Evolutionary conservation across 1,284 basidiomycete species (phyloP).

Genomic region (Ceratobasidium sp.): DNA sequence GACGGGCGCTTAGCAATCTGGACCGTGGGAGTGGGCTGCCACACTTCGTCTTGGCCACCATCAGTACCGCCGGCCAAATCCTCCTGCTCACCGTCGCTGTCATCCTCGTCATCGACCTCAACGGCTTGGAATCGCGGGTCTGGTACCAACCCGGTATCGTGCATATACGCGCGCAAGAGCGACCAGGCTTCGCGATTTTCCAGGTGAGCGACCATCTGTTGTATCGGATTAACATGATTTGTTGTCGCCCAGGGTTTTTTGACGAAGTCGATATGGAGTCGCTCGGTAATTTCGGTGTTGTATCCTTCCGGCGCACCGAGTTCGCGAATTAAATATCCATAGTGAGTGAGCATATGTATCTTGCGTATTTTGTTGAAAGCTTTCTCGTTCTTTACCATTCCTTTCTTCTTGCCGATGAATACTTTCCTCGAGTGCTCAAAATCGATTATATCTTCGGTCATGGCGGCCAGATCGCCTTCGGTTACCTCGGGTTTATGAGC

Average conservation of each 20-base stretch:
- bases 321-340: constrained; percentile 15
- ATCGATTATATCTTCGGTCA: constrained; percentile 40
- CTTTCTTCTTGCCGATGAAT: not conserved
- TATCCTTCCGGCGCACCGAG: constrained; percentile 40
- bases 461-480: constrained; percentile 27
- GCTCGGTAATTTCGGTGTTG: constrained; percentile 45
- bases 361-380: constrained; percentile 28
- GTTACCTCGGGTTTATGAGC: constrained; percentile 11
- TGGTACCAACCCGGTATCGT: not conserved
- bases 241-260: constrained; percentile 42
- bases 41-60: not conserved
- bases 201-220: constrained; percentile 44
- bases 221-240: constrained; percentile 19
- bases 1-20: not conserved
- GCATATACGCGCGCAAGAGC: not conserved
- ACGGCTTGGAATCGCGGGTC: not conserved
- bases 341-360: constrained; percentile 46
- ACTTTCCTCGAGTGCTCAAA: constrained; percentile 50
- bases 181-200: constrained; percentile 3
- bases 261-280: constrained; percentile 44
- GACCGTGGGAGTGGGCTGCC: constrained; percentile 1
- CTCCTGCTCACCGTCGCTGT: not conserved
- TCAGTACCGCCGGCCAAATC: not conserved
- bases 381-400: not conserved
- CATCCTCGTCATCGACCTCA: not conserved